Base-by-base conservation (phyloP, 257 asterid genomes). In the Nemophila menziesii region DNA sequence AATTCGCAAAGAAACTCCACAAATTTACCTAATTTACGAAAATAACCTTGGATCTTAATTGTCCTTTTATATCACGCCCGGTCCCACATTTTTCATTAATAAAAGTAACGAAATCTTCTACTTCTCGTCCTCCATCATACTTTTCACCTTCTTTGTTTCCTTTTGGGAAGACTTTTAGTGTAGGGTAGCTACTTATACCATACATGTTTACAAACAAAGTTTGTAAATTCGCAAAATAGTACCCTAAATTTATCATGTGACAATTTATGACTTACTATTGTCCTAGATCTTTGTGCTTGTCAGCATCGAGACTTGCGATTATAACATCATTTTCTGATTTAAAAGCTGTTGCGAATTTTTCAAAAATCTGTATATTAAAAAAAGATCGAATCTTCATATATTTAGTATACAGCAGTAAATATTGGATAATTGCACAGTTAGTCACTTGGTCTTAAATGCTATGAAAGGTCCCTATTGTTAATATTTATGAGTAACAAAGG, bases 141-240 rank as follows among this genome's bases (percentile, higher is more conserved):
- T 80, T 92, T 67, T 84, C 96, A 69, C 98, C 98, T 22, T 71
- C 94, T 67, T 84, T 89, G 71, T 80, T 89, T 60, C 67, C 75
- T 85, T 78, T 89, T 3, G 98, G 93, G 78, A 89, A 89, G 78
- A 89, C 84, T 51, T 85, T 89, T 43, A 76, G 51, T 20, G 86
- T 76, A 27, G 86, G 86, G 57, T 20, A 76, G 50, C 86, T 78
- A 51, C 80, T 69, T 39, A 76, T 66, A 16, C 75, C 80, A 49
- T 72, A 69, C 70, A 80, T 76, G 63, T 27, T 20, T 20, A 20
- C 27, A 20, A 49, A 17, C 45, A 33, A 38, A 8, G 33, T 42
- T 51, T 42, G 45, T 36, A 36, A 20, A 18, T 12, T 20, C 19
- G n/a, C 16, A 26, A n/a, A n/a, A n/a, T n/a, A n/a, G n/a, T n/a